Conservation (phyloP, 2,329 filamentous ascomycete genomes). For the Colletotrichum kahawae region DNA sequence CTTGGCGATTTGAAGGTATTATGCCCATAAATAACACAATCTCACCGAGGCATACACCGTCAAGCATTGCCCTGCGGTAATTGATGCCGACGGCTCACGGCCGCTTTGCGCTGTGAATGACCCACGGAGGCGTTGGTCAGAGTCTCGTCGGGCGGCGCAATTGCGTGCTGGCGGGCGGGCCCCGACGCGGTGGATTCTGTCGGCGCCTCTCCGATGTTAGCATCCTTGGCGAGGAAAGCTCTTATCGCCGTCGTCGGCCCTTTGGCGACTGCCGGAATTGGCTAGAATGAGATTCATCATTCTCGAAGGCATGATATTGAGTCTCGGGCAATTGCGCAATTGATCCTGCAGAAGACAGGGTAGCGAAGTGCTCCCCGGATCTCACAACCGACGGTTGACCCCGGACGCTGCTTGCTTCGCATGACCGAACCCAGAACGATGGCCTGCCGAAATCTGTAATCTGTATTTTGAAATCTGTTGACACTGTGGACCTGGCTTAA, state of each 20-base stretch:
- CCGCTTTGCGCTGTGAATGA: not conserved
- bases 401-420: accelerated
- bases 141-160: not conserved
- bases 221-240: not conserved
- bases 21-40: not conserved
- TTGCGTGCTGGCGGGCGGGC: not conserved
- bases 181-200: not conserved
- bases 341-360: not conserved
- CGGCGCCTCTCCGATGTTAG: not conserved
- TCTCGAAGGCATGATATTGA: accelerated
- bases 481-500: not conserved
- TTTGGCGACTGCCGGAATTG: not conserved
- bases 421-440: not conserved
- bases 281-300: not conserved
- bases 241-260: conserved; percentile 1
- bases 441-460: not conserved
- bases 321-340: not conserved
- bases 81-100: not conserved
- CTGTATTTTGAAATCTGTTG: not conserved
- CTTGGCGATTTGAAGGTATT: not conserved
- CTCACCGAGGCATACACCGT: not conserved
- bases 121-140: not conserved
- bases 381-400: not conserved
- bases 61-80: not conserved
- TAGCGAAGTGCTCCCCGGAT: not conserved